Base-by-base conservation (phyloP, 2,329 filamentous ascomycete genomes). In the Xylariaceae sp. region DNA sequence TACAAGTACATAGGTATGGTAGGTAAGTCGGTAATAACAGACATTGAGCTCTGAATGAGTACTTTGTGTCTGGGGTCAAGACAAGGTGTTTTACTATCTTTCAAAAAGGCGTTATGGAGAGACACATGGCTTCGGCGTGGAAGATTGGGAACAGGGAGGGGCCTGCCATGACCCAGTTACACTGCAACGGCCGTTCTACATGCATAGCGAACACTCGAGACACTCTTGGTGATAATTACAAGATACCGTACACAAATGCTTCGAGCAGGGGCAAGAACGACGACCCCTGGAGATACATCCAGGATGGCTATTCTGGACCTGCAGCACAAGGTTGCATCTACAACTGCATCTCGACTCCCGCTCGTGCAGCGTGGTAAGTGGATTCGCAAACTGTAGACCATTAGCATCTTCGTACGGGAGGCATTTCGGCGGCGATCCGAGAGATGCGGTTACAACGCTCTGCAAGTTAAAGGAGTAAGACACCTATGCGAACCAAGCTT, bases 271-370 rank as follows among this genome's bases (percentile, higher is more conserved):
- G 22, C 22, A 28, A 28, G 22, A 4, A 28, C 7, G 4, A 28
- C 38, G 33, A 34, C 41, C 44, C 50, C 44, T 53, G 44, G 39
- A 42, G 17, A 43, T 28, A 13, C 31, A 38, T 16, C 48, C 39
- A 49, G 46, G 43, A 40, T 36, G 36, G 31, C 42, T 48, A 38
- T 48, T 38, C 34, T 44, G 61, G 51, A 63, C 61, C 60, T 63
- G 61, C 59, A 55, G 59, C 46, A 55, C 34, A 53, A 50, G 45
- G 53, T 63, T 54, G 53, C 59, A 61, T 57, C 48, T 53, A 53
- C 56, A 55, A 50, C 54, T 48, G 48, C 45, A 47, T 45, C 55
- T 38, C 34, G 13, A 38, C 33, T 60, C 52, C 53, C 53, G 56
- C 53, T 57, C 51, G 53, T 56, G 56, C 51, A 60, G 53, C 46